Conservation (phyloP, 768 basidiomycete genomes). For the Kwoniella mangroviensis region DNA sequence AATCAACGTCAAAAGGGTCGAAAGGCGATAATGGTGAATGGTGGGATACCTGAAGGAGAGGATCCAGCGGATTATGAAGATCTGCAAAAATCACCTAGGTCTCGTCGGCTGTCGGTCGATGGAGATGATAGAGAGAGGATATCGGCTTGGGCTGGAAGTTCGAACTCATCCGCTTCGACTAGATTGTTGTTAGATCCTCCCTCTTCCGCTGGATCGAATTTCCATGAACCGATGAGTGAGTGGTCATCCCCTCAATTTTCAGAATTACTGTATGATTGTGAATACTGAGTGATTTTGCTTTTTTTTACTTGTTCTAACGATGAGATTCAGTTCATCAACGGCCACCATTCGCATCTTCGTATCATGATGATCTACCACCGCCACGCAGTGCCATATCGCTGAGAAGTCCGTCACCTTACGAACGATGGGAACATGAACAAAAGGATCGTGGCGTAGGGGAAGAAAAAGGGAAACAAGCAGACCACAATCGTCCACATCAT, state of each 20-base stretch:
- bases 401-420: slow-evolving; percentile 9
- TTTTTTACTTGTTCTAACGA: not conserved
- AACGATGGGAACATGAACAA: not conserved
- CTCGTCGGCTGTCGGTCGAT: slow-evolving; percentile 18
- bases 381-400: not conserved
- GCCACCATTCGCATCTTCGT: not conserved
- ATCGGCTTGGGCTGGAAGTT: slow-evolving; percentile 20
- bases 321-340: slow-evolving; percentile 13
- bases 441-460: not conserved
- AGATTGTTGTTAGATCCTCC: slow-evolving; percentile 16
- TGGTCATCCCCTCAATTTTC: not conserved
- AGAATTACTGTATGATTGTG: too few species aligned
- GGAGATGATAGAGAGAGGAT: slow-evolving; percentile 16
- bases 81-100: slow-evolving; percentile 27
- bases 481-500: not conserved
- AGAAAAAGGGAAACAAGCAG: not conserved
- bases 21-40: slow-evolving; percentile 17
- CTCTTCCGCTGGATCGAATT: not conserved
- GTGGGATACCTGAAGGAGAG: slow-evolving; percentile 30
- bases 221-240: slow-evolving; percentile 15
- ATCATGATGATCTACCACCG: not conserved
- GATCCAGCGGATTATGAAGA: slow-evolving; percentile 31
- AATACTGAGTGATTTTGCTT: slow-evolving; percentile 3
- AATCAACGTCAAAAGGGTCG: slow-evolving; percentile 33
- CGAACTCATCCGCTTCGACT: slow-evolving; percentile 3